Percentiles rank a stretch among this genome's conserved stretches.
Evolutionary conservation across 345 rosid species (phyloP).

Genomic region (Lepidium didymum): DNA sequence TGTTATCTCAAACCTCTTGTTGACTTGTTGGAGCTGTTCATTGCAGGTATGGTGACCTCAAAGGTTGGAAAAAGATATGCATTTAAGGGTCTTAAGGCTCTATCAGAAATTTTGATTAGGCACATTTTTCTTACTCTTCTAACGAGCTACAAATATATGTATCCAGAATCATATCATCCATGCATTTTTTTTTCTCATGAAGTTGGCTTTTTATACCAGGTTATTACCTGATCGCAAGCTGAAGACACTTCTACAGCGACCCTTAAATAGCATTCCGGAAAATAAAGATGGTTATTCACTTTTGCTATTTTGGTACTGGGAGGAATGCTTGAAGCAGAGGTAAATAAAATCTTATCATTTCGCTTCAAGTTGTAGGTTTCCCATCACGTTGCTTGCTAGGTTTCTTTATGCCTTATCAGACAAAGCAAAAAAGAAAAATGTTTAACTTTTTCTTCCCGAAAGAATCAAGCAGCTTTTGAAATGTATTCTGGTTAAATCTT

Average conservation of each 20-base stretch:
- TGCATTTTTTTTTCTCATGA: not conserved
- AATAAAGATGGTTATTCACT: slow-evolving; percentile 89
- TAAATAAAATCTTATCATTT: slow-evolving; percentile 16
- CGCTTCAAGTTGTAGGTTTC: not conserved
- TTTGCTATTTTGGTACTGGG: slow-evolving; percentile 94
- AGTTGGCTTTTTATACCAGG: slow-evolving; percentile 26
- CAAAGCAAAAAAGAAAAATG: not conserved
- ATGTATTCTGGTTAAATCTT: not conserved
- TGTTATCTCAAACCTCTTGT: not conserved
- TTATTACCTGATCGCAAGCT: slow-evolving; percentile 91
- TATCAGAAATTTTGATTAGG: slow-evolving; percentile 82
- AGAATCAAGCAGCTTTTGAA: not conserved
- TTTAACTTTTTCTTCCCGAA: not conserved
- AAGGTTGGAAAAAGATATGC: slow-evolving; percentile 95
- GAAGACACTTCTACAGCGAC: slow-evolving; percentile 81
- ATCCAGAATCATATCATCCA: not conserved
- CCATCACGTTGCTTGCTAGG: not conserved
- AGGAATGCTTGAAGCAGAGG: slow-evolving; percentile 96
- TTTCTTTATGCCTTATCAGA: not conserved
- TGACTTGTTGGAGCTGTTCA: slow-evolving; percentile 5
- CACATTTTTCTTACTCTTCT: slow-evolving; percentile 6
- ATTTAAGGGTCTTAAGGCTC: slow-evolving; percentile 75
- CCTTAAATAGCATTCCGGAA: slow-evolving; percentile 62
- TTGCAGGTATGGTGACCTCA: slow-evolving; percentile 85
- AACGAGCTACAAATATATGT: not conserved